Conservation (phyloP, 2,329 filamentous ascomycete species). For the Claviceps sp. region DNA sequence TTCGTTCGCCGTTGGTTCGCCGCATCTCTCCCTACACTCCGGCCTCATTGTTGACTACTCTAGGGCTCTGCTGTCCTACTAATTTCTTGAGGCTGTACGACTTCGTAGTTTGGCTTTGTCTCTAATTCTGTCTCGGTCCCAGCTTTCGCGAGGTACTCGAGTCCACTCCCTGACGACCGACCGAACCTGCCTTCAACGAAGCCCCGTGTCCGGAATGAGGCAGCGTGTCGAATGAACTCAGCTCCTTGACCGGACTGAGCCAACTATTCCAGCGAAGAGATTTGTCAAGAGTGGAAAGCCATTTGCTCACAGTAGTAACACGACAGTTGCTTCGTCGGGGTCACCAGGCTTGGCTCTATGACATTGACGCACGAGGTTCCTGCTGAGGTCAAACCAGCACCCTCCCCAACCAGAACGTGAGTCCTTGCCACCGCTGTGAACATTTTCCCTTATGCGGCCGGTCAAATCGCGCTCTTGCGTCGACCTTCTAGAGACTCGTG, state of each 20-base stretch:
- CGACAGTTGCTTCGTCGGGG: conserved; percentile 8
- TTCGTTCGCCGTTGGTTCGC: neutral
- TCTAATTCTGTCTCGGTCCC: neutral
- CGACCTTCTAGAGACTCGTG: no score
- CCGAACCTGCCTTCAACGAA: neutral
- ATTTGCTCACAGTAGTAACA: conserved; percentile 12
- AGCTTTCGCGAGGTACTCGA: neutral
- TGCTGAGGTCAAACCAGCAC: conserved; percentile 46
- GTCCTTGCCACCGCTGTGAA: conserved; percentile 10
- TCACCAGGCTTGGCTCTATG: conserved; percentile 17
- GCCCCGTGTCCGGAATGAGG: conserved; percentile 37
- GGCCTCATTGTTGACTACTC: neutral
- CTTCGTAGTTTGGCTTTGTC: neutral
- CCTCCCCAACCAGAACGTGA: conserved; percentile 42
- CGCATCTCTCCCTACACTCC: neutral
- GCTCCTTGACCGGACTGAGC: conserved; percentile 49
- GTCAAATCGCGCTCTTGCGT: no score
- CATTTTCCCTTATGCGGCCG: no score
- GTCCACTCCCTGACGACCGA: neutral
- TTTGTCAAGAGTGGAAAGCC: conserved; percentile 11
- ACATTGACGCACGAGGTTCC: conserved; percentile 36
- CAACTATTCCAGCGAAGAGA: conserved; percentile 11
- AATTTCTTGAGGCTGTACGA: neutral
- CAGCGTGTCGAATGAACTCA: conserved; percentile 42
- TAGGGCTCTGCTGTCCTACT: neutral